phyloP scores from a whole-genome alignment of 2,329 filamentous ascomycete species.

The Aspergillus ibericus region DNA sequence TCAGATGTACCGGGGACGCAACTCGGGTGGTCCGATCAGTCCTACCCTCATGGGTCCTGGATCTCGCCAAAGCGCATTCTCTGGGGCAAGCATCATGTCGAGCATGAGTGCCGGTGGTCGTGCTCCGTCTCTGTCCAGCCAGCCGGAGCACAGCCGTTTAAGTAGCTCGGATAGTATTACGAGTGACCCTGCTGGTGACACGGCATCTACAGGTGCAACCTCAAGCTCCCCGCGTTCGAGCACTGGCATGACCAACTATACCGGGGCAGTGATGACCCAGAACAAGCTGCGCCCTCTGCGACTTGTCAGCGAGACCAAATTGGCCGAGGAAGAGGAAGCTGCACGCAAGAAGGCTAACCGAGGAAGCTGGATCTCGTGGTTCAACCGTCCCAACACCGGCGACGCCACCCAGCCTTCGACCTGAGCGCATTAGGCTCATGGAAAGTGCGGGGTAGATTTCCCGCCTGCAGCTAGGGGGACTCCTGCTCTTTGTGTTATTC shows the following conservation, averaged over 20 bases:
- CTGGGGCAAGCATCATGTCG: constrained; percentile 51
- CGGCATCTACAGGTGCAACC: constrained; percentile 46
- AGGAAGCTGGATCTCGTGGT: constrained; percentile 50
- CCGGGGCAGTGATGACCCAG: constrained; percentile 60
- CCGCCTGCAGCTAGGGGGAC: background rate
- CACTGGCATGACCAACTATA: constrained; percentile 68
- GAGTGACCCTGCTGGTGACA: constrained; percentile 50
- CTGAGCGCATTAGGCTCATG: background rate
- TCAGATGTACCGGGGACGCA: constrained; percentile 79
- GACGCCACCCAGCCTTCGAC: constrained; percentile 22
- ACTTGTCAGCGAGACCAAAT: constrained; percentile 61
- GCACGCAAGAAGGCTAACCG: constrained; percentile 48
- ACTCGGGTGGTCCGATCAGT: constrained; percentile 54
- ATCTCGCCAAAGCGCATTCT: constrained; percentile 43
- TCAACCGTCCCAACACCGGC: constrained; percentile 39
- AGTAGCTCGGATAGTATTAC: constrained; percentile 67
- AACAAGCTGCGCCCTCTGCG: constrained; percentile 82
- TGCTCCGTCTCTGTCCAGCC: constrained; percentile 52
- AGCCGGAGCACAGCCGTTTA: constrained; percentile 49
- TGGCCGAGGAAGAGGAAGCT: constrained; percentile 44
- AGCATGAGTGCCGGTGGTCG: constrained; percentile 54
- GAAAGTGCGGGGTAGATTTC: background rate
- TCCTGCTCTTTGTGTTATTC: background rate
- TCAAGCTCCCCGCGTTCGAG: constrained; percentile 62
- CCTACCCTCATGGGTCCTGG: constrained; percentile 49